A percentile compares a stretch with the other conserved stretches of the same genome.
phyloP scores from a whole-genome alignment of 108 stramenopile species.

The Chaetoceros tenuissimus region DNA sequence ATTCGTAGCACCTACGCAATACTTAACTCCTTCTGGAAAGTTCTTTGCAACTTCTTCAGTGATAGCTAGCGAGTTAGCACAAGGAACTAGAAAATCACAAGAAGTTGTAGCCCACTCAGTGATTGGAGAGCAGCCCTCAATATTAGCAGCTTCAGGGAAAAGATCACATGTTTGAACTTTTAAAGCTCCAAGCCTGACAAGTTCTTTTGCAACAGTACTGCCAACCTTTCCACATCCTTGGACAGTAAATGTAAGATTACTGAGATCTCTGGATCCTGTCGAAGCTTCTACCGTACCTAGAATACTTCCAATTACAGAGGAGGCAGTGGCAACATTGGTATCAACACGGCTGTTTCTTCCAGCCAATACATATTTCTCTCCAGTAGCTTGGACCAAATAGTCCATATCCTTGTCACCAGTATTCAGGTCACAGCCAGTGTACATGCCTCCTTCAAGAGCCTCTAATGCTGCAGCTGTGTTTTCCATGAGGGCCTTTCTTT shows the following conservation, averaged over 20 bases:
- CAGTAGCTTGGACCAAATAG: constrained; percentile 21
- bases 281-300: constrained; percentile 24
- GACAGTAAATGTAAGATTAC: constrained; percentile 29
- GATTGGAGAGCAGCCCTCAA: constrained; percentile 23
- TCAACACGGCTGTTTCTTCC: constrained; percentile 24
- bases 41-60: constrained; percentile 17
- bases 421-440: constrained; percentile 36
- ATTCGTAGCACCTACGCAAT: constrained; percentile 28
- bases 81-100: constrained; percentile 30
- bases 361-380: constrained; percentile 25
- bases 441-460: constrained; percentile 16
- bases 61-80: constrained; percentile 25
- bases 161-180: constrained; percentile 29
- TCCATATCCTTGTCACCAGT: constrained; percentile 29
- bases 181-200: constrained; percentile 22
- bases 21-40: constrained; percentile 23
- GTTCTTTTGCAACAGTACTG: constrained; percentile 20
- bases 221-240: constrained; percentile 45
- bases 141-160: constrained; percentile 8
- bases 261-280: no score
- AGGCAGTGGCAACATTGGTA: constrained; percentile 31
- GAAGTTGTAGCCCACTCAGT: constrained; percentile 17
- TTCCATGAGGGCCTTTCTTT: constrained; percentile 28
- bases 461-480: constrained; percentile 25
- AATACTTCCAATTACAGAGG: constrained; percentile 27